Conservation (phyloP, 2,329 filamentous ascomycete species). For the Talaromyces sp. region DNA sequence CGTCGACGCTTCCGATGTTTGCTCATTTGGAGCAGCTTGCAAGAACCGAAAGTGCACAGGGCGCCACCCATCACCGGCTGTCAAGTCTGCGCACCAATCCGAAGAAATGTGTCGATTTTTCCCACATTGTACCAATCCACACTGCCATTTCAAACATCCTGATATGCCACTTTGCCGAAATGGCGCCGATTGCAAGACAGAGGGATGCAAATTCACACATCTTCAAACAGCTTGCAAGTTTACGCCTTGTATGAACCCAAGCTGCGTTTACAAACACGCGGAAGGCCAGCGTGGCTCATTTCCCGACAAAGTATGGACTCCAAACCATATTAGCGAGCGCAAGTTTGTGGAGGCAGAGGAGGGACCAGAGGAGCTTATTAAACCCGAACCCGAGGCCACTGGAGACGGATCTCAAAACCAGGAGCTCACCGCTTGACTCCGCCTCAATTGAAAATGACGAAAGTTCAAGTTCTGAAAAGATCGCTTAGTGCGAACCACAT, state of each 20-base stretch:
- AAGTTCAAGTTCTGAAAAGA: background rate
- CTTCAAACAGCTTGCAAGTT: constrained; percentile 83
- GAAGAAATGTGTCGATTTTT: constrained; percentile 90
- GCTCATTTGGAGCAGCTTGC: constrained; percentile 85
- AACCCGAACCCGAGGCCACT: constrained; percentile 62
- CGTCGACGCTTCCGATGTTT: constrained; percentile 78
- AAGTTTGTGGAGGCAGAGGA: constrained; percentile 75
- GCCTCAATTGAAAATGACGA: constrained; percentile 21
- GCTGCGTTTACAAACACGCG: constrained; percentile 84
- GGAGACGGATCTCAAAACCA: constrained; percentile 33
- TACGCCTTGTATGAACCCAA: constrained; percentile 87
- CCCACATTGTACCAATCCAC: constrained; percentile 84
- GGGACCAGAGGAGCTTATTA: constrained; percentile 69
- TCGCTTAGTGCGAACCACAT: constrained; percentile 8
- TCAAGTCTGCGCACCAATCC: constrained; percentile 74
- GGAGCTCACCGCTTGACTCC: constrained; percentile 37
- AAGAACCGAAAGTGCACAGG: constrained; percentile 94
- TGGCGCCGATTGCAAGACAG: constrained; percentile 79
- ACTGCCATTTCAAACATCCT: constrained; percentile 88
- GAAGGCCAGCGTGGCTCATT: constrained; percentile 86
- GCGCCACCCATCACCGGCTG: constrained; percentile 88
- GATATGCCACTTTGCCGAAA: constrained; percentile 86
- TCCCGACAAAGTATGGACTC: constrained; percentile 88
- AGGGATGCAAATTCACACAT: constrained; percentile 89
- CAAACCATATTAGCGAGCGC: constrained; percentile 80